Conservation (phyloP, 306 rosid genomes). For the Rosa lucieae region DNA sequence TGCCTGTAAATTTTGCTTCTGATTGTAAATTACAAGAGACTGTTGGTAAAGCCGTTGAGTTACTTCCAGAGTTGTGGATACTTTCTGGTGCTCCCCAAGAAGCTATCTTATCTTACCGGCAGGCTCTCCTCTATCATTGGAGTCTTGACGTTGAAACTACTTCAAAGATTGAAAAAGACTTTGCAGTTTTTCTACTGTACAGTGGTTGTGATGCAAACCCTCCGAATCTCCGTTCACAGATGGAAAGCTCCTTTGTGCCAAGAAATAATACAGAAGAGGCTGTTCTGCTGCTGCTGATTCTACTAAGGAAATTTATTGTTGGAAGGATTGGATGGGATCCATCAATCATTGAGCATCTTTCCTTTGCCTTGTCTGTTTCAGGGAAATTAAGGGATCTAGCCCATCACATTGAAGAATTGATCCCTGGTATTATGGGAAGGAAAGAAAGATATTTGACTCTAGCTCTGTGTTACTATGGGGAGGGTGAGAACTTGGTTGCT, state of each 20-base stretch:
- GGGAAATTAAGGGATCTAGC: conserved; percentile 63
- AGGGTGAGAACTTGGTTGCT: conserved; percentile 57
- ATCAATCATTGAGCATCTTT: conserved; percentile 73
- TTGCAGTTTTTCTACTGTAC: conserved; percentile 78
- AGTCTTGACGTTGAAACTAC: conserved; percentile 54
- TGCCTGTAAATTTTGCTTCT: conserved; percentile 55
- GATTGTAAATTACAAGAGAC: conserved; percentile 80
- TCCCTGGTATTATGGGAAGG: conserved; percentile 62
- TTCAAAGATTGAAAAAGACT: conserved; percentile 73
- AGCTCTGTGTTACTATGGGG: conserved; percentile 77
- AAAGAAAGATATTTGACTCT: conserved; percentile 54
- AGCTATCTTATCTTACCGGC: conserved; percentile 69
- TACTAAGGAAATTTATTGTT: conserved; percentile 46
- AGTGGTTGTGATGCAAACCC: conserved; percentile 86
- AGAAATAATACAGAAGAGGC: conserved; percentile 91
- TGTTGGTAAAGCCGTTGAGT: conserved; percentile 57
- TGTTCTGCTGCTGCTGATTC: conserved; percentile 67
- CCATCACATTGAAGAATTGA: conserved; percentile 66
- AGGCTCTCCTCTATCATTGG: conserved; percentile 77
- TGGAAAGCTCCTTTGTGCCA: conserved; percentile 82
- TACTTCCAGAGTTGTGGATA: conserved; percentile 86
- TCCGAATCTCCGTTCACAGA: conserved; percentile 73
- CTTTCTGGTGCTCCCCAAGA: conserved; percentile 66
- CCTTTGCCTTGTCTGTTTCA: conserved; percentile 69
- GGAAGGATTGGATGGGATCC: conserved; percentile 75